phyloP scores from a whole-genome alignment of 2,329 filamentous ascomycete species.

The Penicillium italicum region DNA sequence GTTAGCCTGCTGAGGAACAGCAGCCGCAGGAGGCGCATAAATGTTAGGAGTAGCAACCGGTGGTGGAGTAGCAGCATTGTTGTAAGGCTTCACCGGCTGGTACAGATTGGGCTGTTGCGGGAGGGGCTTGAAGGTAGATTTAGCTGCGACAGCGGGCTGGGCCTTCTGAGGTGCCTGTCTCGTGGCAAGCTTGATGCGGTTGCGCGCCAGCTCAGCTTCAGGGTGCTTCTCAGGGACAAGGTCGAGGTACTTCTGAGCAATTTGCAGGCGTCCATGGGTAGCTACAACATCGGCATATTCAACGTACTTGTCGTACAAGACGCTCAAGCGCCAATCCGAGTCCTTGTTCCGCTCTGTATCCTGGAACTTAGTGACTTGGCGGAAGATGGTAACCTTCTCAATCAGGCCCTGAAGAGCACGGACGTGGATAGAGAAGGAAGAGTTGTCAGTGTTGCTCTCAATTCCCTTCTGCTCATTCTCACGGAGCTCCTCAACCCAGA shows the following conservation, averaged over 20 bases:
- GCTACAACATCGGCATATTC: slow-evolving; percentile 96
- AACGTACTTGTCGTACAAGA: slow-evolving; percentile 89
- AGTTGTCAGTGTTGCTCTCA: slow-evolving; percentile 66
- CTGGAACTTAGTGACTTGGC: slow-evolving; percentile 85
- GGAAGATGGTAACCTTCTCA: slow-evolving; percentile 97
- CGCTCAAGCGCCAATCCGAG: slow-evolving; percentile 81
- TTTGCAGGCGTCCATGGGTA: slow-evolving; percentile 77
- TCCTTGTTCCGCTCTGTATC: slow-evolving; percentile 69
- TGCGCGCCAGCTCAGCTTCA: slow-evolving; percentile 79
- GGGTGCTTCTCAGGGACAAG: slow-evolving; percentile 80
- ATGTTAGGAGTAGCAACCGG: slow-evolving; percentile 31
- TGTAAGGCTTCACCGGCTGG: slow-evolving; percentile 35
- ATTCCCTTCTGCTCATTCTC: slow-evolving; percentile 75
- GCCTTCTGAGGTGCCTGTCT: slow-evolving; percentile 54
- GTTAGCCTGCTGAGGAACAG: slow-evolving; percentile 36
- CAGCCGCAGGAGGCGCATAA: slow-evolving; percentile 39
- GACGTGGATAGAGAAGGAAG: slow-evolving; percentile 87
- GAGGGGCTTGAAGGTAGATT: slow-evolving; percentile 44
- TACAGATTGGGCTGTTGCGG: slow-evolving; percentile 37
- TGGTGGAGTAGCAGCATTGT: slow-evolving; percentile 22
- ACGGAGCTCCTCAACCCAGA: slow-evolving; percentile 87
- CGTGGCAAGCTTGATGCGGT: slow-evolving; percentile 79
- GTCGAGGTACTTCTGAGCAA: slow-evolving; percentile 87
- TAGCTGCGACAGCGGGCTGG: slow-evolving; percentile 41
- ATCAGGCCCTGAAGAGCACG: slow-evolving; percentile 87